phyloP scores from a whole-genome alignment of 2,329 filamentous ascomycete genomes.

The Helminthosporium solani region DNA sequence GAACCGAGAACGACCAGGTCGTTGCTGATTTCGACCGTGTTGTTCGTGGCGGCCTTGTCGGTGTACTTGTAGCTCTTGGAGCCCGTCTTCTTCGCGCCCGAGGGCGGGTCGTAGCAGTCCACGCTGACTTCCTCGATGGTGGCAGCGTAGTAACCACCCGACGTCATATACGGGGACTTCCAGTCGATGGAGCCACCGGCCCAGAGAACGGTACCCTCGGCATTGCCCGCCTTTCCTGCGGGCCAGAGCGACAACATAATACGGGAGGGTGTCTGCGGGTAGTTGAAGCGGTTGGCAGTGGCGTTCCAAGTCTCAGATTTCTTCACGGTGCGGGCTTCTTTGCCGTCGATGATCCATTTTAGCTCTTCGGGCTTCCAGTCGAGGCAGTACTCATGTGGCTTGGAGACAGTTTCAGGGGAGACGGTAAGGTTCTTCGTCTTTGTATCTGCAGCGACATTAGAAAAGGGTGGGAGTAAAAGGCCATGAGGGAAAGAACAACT shows the following conservation, averaged over 20 bases:
- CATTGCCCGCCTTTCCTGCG: constrained; percentile 77
- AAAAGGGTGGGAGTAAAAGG: constrained; percentile 16
- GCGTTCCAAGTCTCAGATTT: constrained; percentile 82
- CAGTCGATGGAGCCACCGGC: constrained; percentile 89
- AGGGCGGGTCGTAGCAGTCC: constrained; percentile 82
- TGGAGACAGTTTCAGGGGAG: constrained; percentile 63
- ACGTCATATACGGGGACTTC: constrained; percentile 76
- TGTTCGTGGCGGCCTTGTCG: constrained; percentile 64
- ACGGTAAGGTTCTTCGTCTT: constrained; percentile 71
- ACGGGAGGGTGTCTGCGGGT: constrained; percentile 86
- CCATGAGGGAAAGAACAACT: constrained; percentile 40
- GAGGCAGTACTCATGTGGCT: constrained; percentile 89
- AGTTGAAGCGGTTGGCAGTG: constrained; percentile 78
- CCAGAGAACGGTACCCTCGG: constrained; percentile 83
- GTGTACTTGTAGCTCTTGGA: constrained; percentile 74
- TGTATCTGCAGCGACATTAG: constrained; percentile 58
- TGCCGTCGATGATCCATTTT: constrained; percentile 83
- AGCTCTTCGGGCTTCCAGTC: constrained; percentile 87
- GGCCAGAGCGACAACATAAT: constrained; percentile 97
- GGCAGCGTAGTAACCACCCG: constrained; percentile 84
- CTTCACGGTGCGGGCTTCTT: constrained; percentile 71
- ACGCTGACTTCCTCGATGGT: constrained; percentile 75
- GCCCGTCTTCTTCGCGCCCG: constrained; percentile 62
- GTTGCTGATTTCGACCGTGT: constrained; percentile 71
- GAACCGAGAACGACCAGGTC: constrained; percentile 75